phyloP scores from a whole-genome alignment of 345 rosid genomes.

The Isatis tinctoria region DNA sequence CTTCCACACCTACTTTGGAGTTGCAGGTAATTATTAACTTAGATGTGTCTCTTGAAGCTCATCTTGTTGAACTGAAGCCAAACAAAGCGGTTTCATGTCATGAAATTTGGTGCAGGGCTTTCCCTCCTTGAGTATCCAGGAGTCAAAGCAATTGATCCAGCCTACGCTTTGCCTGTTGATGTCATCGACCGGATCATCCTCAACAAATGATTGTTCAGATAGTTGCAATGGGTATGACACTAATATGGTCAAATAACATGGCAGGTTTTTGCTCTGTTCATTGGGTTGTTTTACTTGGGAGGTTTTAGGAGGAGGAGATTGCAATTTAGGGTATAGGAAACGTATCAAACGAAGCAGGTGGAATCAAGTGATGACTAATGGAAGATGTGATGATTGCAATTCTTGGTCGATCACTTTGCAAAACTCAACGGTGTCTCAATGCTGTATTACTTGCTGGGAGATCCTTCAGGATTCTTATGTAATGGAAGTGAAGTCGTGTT shows the following conservation, averaged over 20 bases:
- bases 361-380: neutral
- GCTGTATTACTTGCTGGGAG: neutral
- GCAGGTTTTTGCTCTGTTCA: neutral
- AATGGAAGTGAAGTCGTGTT: neutral
- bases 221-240: neutral
- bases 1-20: constrained; percentile 83
- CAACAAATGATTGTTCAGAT: constrained; percentile 35
- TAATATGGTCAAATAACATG: neutral
- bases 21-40: constrained; percentile 52
- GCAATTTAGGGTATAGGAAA: neutral
- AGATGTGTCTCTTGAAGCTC: neutral
- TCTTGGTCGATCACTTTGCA: neutral
- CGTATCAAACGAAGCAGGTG: neutral
- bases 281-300: neutral
- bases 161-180: constrained; percentile 86
- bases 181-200: constrained; percentile 57
- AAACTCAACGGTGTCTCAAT: neutral
- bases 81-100: neutral
- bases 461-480: neutral
- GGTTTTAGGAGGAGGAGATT: neutral
- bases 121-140: constrained; percentile 90
- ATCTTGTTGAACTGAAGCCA: neutral
- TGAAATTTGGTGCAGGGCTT: constrained; percentile 51
- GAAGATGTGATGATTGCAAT: neutral
- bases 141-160: constrained; percentile 80